A percentile compares a stretch with the other conserved stretches of the same genome.
phyloP scores from a whole-genome alignment of 2,329 filamentous ascomycete species.

The Xylariaceae sp. region DNA sequence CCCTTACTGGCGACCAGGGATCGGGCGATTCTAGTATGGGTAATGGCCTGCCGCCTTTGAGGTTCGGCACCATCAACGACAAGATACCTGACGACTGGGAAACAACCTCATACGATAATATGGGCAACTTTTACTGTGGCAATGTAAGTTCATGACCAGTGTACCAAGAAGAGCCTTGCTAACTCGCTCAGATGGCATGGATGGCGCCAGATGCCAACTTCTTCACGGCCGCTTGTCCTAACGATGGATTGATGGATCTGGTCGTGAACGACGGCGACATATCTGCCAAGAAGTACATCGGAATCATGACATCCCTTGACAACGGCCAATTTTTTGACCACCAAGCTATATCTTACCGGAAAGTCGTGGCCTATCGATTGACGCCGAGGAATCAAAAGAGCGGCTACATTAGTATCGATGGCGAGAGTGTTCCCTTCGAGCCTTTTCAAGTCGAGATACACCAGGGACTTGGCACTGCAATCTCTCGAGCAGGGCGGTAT shows the following conservation, averaged over 20 bases:
- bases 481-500: slow-evolving; percentile 72
- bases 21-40: slow-evolving; percentile 27
- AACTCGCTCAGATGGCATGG: slow-evolving; percentile 66
- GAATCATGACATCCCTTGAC: slow-evolving; percentile 68
- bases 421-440: slow-evolving; percentile 80
- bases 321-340: slow-evolving; percentile 75
- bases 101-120: slow-evolving; percentile 64
- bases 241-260: slow-evolving; percentile 83
- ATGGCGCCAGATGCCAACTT: slow-evolving; percentile 87
- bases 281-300: slow-evolving; percentile 59
- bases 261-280: slow-evolving; percentile 76
- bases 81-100: slow-evolving; percentile 75
- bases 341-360: slow-evolving; percentile 72
- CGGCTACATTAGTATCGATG: slow-evolving; percentile 92
- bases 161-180: not conserved
- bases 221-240: slow-evolving; percentile 76
- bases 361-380: slow-evolving; percentile 83
- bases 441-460: slow-evolving; percentile 92
- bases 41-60: slow-evolving; percentile 63
- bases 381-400: slow-evolving; percentile 66
- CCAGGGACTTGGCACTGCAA: slow-evolving; percentile 73
- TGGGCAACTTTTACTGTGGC: slow-evolving; percentile 91
- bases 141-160: slow-evolving; percentile 53
- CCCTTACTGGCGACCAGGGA: slow-evolving; percentile 17
- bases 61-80: slow-evolving; percentile 77